Percentiles rank a stretch among this genome's conserved stretches.
These are phyloP conservation scores for Metschnikowia similis DNA, from an alignment of 805 yeast genomes.

Conservation along the genomic window DNA sequence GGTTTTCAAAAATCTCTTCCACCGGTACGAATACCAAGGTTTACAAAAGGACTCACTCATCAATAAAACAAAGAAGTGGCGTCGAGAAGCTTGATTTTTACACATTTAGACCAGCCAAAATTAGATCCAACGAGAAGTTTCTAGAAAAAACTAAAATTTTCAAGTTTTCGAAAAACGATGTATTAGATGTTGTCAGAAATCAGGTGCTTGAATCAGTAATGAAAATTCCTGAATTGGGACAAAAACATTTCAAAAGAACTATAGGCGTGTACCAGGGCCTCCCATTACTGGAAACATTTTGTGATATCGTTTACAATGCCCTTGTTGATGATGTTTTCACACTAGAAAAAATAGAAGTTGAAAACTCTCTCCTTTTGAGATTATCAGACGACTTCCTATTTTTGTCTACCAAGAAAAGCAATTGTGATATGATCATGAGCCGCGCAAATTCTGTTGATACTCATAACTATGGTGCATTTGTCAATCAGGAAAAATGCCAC, in stretches of 20 bases:
- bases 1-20: neutral
- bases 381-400: slow-evolving; percentile 83
- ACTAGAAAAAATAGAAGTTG: slow-evolving; percentile 6
- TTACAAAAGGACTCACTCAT: neutral
- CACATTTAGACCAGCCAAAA: neutral
- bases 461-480: slow-evolving; percentile 31
- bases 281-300: slow-evolving; percentile 66
- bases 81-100: slow-evolving; percentile 2
- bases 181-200: slow-evolving; percentile 42
- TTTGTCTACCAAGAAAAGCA: slow-evolving; percentile 43
- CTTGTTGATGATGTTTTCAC: slow-evolving; percentile 40
- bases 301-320: slow-evolving; percentile 67
- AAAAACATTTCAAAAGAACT: slow-evolving; percentile 40
- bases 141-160: slow-evolving; percentile 31
- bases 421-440: slow-evolving; percentile 17
- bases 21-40: neutral
- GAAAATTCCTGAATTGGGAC: slow-evolving; percentile 31
- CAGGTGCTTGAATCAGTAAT: slow-evolving; percentile 54
- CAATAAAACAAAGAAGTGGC: neutral
- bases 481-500: slow-evolving; percentile 29
- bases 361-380: slow-evolving; percentile 45
- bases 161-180: slow-evolving; percentile 38
- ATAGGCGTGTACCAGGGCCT: slow-evolving; percentile 85
- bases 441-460: slow-evolving; percentile 20
- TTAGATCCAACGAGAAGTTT: slow-evolving; percentile 4